Evolutionary conservation across 306 rosid species (phyloP).

Genomic region (Neltuma alba): DNA sequence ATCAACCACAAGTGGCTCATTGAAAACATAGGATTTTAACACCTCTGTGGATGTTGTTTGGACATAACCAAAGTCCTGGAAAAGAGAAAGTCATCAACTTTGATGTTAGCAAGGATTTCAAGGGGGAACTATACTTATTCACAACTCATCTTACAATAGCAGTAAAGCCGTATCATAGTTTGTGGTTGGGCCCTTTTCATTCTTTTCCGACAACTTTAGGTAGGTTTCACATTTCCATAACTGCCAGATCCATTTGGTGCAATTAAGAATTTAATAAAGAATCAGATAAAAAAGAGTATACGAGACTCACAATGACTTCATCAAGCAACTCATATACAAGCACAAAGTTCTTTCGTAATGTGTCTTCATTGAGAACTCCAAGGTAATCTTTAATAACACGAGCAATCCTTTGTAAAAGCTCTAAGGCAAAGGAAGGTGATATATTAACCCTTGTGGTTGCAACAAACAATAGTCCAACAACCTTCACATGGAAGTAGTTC

Average conservation of each 20-base stretch:
- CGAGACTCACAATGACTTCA: constrained; percentile 78
- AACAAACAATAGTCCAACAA: constrained; percentile 81
- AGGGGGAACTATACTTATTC: constrained; percentile 21
- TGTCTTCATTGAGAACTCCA: constrained; percentile 85
- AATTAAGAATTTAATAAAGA: background rate
- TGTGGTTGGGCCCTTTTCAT: background rate
- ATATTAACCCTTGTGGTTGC: constrained; percentile 80
- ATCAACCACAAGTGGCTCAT: constrained; percentile 77
- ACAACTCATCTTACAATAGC: constrained; percentile 28
- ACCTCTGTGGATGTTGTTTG: constrained; percentile 88
- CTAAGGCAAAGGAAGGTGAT: constrained; percentile 83
- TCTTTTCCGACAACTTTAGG: constrained; percentile 17
- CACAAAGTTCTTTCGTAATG: constrained; percentile 78
- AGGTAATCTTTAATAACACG: constrained; percentile 89
- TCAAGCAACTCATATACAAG: constrained; percentile 89
- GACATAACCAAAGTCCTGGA: constrained; percentile 85
- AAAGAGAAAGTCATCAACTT: constrained; percentile 38
- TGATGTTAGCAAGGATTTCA: constrained; percentile 22
- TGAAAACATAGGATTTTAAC: constrained; percentile 78
- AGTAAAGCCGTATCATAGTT: constrained; percentile 10
- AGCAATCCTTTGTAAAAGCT: constrained; percentile 85
- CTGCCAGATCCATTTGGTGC: constrained; percentile 3
- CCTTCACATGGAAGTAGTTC: constrained; percentile 91
- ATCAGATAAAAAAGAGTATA: constrained; percentile 23
- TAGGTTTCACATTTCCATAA: constrained; percentile 5